A percentile compares a stretch with the other conserved stretches of the same genome.
phyloP scores from a whole-genome alignment of 176 grass and related monocot genomes.

The Oryza longistaminata region DNA sequence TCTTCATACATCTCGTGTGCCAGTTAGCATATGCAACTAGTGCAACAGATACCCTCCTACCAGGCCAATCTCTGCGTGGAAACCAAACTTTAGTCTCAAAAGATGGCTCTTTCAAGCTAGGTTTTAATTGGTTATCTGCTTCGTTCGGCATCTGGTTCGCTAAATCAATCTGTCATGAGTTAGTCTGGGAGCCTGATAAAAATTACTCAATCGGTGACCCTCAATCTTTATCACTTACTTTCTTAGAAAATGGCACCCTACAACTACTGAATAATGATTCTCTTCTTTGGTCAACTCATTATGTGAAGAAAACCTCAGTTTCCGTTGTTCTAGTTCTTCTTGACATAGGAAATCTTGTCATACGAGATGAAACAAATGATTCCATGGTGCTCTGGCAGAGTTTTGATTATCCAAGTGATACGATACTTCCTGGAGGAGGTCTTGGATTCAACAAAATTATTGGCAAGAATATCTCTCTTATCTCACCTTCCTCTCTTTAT shows the following conservation, averaged over 20 bases:
- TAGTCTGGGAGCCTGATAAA: background rate
- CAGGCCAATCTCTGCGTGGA: constrained; percentile 19
- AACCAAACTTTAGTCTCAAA: constrained; percentile 10
- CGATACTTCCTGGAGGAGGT: background rate
- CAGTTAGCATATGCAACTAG: background rate
- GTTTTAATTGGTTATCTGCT: background rate
- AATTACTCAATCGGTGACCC: background rate
- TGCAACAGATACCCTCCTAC: background rate
- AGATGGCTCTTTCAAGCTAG: constrained; percentile 8
- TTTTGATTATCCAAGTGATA: constrained; percentile 15
- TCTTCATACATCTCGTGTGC: background rate
- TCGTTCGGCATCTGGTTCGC: constrained; percentile 5
- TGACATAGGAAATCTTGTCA: constrained; percentile 17
- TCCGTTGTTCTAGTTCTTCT: background rate
- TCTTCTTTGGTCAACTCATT: background rate
- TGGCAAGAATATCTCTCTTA: background rate
- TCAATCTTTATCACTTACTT: background rate
- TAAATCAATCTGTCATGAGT: background rate
- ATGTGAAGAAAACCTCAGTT: background rate
- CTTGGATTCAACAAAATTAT: constrained; percentile 7
- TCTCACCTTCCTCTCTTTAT: rapidly evolving
- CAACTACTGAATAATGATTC: background rate
- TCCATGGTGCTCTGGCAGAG: constrained; percentile 4
- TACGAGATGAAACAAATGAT: background rate
- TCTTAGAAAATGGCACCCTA: background rate